Base-by-base conservation (phyloP, 2,329 filamentous ascomycete genomes). In the Curvularia spicifera region DNA sequence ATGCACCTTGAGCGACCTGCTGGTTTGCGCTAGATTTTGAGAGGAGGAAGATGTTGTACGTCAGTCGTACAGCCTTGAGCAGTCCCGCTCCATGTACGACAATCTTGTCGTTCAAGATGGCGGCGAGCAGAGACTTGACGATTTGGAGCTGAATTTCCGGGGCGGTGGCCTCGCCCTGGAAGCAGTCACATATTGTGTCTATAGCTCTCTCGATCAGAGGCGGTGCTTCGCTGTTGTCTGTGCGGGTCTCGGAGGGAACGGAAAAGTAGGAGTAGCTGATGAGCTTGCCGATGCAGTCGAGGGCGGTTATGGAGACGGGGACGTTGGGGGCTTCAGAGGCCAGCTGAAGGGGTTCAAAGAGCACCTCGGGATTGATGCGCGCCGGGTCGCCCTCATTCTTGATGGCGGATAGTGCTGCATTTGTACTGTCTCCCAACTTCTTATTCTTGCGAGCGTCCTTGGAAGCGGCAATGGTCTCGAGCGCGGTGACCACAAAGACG, bases 261-360 rank as follows among this genome's bases (percentile, higher is more conserved):
- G 94, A 94, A 78, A 99, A 98, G 82, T 98, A 98, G 18, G 95
- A 97, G 78, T 97, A 99, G 71, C 94, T 97, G 75, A 98, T 98
- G 63, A 99, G 88, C 82, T 99, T 99, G 71, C 96, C 95, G 71
- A 99, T 97, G 79, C 94, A 98, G 79, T 99, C 95, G 72, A 99
- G 87, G 6, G 95, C 93, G 37, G 91, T 91, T 22, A 93, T 96
- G 59, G 93, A 91, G 46, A 99, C 84, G 57, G 91, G 87, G 52
- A 94, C 89, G 71, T 91, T 97, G 69, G 89, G 86, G 9, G 92
- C 90, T 75, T 93, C 91, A 35, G 93, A 94, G 47, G 96, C 95
- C 42, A 98, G 85, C 73, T 96, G 91, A 31, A 99, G 80, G 13
- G 95, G 95, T 65, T 90, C 88, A 73, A 99, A 99, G 68, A 99